Percentiles rank a stretch among this genome's conserved stretches.
phyloP scores from a whole-genome alignment of 176 grass and related monocot genomes.

The Avena sativa region DNA sequence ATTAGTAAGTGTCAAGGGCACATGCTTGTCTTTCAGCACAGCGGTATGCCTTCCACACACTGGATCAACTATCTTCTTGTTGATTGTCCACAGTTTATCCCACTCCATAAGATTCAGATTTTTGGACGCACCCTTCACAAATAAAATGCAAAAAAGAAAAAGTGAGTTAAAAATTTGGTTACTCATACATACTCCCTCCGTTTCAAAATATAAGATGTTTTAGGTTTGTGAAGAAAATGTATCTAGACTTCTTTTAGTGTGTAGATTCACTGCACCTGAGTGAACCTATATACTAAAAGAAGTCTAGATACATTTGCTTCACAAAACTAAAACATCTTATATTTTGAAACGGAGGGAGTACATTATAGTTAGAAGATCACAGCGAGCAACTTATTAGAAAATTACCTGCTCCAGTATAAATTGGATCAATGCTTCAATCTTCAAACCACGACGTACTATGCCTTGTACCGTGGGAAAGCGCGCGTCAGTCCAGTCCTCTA shows the following conservation, averaged over 20 bases:
- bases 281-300: too few relatives aligned
- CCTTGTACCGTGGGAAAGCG: constrained; percentile 94
- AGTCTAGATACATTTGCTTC: too few relatives aligned
- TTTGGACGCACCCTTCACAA: constrained; percentile 82
- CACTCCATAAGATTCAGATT: constrained; percentile 98
- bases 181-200: not conserved
- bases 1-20: constrained; percentile 72
- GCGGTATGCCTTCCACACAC: constrained; percentile 86
- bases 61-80: constrained; percentile 92
- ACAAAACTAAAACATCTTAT: too few relatives aligned
- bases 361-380: constrained; percentile 2
- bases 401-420: constrained; percentile 93
- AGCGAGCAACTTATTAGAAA: constrained; percentile 18
- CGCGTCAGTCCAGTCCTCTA: constrained; percentile 90
- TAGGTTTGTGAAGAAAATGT: too few relatives aligned
- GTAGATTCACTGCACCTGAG: too few relatives aligned
- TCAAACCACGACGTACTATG: constrained; percentile 85
- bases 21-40: constrained; percentile 60
- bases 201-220: too few relatives aligned
- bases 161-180: not conserved
- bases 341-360: too few relatives aligned
- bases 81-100: constrained; percentile 97
- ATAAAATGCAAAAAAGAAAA: constrained; percentile 35
- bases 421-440: constrained; percentile 85
- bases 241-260: too few relatives aligned